These are phyloP conservation scores for Glaciozyma martinii DNA, from an alignment of 768 basidiomycete genomes.

Conservation along the genomic window DNA sequence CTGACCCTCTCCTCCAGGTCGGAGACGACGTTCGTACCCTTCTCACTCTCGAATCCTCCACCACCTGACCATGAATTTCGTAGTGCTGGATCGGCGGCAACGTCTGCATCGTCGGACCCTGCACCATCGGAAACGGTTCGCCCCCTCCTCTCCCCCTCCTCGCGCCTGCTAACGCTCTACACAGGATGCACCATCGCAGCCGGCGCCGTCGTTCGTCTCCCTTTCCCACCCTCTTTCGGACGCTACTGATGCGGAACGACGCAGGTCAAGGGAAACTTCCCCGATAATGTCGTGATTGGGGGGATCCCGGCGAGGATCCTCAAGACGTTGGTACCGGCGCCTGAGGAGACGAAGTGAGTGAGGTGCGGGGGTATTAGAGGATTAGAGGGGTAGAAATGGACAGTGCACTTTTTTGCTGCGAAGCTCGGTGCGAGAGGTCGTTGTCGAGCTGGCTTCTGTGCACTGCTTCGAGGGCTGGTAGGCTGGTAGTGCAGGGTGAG, in stretches of 20 bases:
- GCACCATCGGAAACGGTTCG: constrained; percentile 19
- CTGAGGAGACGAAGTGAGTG: too few species aligned
- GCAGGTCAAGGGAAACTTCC: constrained; percentile 24
- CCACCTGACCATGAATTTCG: neutral
- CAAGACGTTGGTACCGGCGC: constrained; percentile 2
- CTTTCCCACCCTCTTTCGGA: neutral
- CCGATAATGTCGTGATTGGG: constrained; percentile 30
- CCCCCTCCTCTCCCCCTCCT: too few species aligned
- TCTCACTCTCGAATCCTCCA: too few species aligned
- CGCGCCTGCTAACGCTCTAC: too few species aligned
- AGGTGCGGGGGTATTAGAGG: too few species aligned
- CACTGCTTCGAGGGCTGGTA: too few species aligned
- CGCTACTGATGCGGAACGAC: neutral
- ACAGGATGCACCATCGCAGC: constrained; percentile 21
- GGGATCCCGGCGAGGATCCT: constrained; percentile 24
- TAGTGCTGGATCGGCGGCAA: constrained; percentile 24
- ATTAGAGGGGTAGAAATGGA: too few species aligned
- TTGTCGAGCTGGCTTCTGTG: too few species aligned
- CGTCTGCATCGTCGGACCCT: constrained; percentile 19
- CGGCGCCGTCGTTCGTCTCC: constrained; percentile 16
- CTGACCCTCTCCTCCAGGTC: neutral
- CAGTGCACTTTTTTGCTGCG: too few species aligned
- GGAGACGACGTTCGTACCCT: constrained; percentile 3
- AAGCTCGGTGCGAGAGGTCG: too few species aligned
- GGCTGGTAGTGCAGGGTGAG: too few species aligned